These are phyloP conservation scores for Podaxis mareebaensis DNA, from an alignment of 768 basidiomycete species.

Conservation along the genomic window DNA sequence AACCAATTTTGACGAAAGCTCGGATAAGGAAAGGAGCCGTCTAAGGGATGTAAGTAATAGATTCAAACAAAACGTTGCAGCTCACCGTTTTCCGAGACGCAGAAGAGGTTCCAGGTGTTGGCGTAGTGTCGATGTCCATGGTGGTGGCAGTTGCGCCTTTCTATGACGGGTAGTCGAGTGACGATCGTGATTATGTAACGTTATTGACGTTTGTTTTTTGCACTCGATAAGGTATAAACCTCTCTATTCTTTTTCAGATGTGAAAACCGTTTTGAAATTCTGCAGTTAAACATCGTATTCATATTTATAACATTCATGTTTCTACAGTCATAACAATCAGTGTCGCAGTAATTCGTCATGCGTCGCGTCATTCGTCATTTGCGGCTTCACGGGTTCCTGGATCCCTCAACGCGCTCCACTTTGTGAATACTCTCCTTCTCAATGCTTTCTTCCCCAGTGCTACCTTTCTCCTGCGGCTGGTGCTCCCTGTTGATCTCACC, in stretches of 20 bases:
- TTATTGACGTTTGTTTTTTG: neutral
- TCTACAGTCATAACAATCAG: no score
- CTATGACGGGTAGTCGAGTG: neutral
- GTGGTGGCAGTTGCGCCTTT: neutral
- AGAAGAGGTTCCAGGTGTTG: constrained; percentile 45
- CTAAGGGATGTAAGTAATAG: constrained; percentile 33
- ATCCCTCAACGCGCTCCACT: neutral
- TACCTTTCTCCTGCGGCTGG: neutral
- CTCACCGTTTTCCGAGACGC: constrained; percentile 62
- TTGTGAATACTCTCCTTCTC: neutral
- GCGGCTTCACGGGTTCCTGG: neutral
- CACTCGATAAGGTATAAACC: no score
- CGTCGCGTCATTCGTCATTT: no score
- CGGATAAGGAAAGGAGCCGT: constrained; percentile 82
- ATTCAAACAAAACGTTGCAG: neutral
- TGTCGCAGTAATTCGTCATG: no score
- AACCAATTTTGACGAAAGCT: constrained; percentile 79
- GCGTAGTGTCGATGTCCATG: constrained; percentile 24
- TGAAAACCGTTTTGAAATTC: no score
- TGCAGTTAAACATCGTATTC: no score
- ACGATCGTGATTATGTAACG: constrained; percentile 6
- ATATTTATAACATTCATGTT: no score
- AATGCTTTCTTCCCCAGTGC: constrained; percentile 3
- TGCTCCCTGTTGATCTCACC: constrained; percentile 35
- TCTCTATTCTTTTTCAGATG: no score